Evolutionary conservation across 192 early-diverging fungal genomes (phyloP).

Genomic region (Phycomyces nitens): DNA sequence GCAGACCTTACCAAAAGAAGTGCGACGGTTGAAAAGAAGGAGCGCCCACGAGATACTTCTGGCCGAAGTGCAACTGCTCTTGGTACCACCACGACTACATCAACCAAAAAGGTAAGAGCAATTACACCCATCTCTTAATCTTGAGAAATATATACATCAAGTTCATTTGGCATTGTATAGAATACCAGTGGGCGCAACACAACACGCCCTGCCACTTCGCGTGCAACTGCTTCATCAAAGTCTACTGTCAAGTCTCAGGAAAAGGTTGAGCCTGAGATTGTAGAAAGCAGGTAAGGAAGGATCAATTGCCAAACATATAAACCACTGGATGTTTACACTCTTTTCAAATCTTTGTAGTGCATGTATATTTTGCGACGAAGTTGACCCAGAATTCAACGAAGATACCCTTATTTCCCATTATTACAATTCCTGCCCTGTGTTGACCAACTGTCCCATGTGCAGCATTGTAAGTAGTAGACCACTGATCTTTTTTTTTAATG

Average conservation of each 20-base stretch:
- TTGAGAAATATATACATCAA: not conserved
- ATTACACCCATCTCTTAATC: not conserved
- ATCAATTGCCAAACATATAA: too few relatives aligned
- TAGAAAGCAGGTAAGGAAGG: too few relatives aligned
- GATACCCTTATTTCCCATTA: slow-evolving; percentile 74
- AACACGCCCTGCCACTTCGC: too few relatives aligned
- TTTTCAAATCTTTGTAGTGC: slow-evolving; percentile 11
- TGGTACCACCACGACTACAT: not conserved
- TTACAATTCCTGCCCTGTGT: slow-evolving; percentile 69
- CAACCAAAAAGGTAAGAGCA: not conserved
- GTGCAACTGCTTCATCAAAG: too few relatives aligned
- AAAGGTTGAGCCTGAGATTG: too few relatives aligned
- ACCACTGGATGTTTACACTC: too few relatives aligned
- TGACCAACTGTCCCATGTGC: slow-evolving; percentile 68
- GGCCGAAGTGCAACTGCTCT: not conserved
- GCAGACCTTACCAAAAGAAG: slow-evolving; percentile 20
- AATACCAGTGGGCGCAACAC: too few relatives aligned
- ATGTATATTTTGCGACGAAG: slow-evolving; percentile 77
- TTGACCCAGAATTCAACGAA: slow-evolving; percentile 58
- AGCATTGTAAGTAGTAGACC: slow-evolving; percentile 54
- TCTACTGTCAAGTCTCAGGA: too few relatives aligned
- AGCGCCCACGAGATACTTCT: not conserved
- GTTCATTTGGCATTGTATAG: too few relatives aligned
- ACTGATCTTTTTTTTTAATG: too few relatives aligned
- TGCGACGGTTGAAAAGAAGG: not conserved